These are phyloP conservation scores for Ophiostoma tasmaniense DNA, from an alignment of 2,329 filamentous ascomycete genomes.

Conservation along the genomic window DNA sequence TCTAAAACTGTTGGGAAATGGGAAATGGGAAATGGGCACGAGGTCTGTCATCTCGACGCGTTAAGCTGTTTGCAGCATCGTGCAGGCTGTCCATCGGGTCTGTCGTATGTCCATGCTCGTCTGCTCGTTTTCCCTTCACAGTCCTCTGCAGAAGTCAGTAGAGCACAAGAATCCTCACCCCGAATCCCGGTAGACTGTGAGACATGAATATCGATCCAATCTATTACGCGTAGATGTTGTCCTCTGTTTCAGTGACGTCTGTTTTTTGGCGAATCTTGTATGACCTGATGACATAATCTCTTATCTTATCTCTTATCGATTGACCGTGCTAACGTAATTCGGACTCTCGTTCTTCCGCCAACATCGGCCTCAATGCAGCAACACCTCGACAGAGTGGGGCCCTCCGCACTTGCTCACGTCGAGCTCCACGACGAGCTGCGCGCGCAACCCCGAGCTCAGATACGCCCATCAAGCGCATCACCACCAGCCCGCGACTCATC, in stretches of 20 bases:
- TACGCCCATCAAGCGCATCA: not conserved
- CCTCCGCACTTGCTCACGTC: not conserved
- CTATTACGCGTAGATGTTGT: not conserved
- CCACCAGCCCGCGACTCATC: not conserved
- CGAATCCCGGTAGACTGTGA: not conserved
- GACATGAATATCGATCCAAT: not conserved
- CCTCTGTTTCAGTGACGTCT: conserved; percentile 4
- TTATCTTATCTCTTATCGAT: not conserved
- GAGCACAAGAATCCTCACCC: not conserved
- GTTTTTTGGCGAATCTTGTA: conserved; percentile 3
- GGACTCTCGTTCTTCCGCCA: not conserved
- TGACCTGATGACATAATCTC: not conserved
- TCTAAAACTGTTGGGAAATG: not conserved
- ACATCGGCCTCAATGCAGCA: not conserved
- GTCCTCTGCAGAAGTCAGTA: not conserved
- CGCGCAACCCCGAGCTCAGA: not conserved
- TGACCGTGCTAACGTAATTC: not conserved
- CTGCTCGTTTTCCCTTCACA: not conserved
- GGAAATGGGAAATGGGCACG: not conserved
- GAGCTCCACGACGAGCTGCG: conserved; percentile 1
- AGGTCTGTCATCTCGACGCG: not conserved
- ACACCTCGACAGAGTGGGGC: not conserved
- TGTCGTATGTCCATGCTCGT: not conserved
- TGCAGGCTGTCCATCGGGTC: not conserved
- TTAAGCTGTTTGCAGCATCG: not conserved